Percentiles rank a stretch among this genome's conserved stretches.
phyloP scores from a whole-genome alignment of 2,329 filamentous ascomycete genomes.

The Neonectria ditissima region DNA sequence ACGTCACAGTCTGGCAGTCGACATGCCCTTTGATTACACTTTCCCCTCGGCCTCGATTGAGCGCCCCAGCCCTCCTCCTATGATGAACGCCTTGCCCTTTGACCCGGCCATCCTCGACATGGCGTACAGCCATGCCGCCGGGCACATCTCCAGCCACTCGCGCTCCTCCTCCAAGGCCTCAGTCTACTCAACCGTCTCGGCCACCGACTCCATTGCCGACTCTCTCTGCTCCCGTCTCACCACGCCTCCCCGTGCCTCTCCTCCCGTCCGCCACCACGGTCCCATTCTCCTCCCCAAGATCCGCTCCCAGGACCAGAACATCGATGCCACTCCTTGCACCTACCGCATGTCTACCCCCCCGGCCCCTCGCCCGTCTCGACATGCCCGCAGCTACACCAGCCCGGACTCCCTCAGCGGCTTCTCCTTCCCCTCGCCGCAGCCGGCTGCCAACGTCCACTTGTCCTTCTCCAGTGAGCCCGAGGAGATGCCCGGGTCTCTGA shows the following conservation, averaged over 20 bases:
- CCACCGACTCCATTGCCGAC: slow-evolving; percentile 66
- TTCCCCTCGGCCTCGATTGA: slow-evolving; percentile 58
- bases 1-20: slow-evolving; percentile 67
- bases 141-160: slow-evolving; percentile 61
- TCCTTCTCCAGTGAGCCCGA: slow-evolving; percentile 54
- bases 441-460: slow-evolving; percentile 48
- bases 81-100: slow-evolving; percentile 59
- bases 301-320: slow-evolving; percentile 83
- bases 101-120: slow-evolving; percentile 68
- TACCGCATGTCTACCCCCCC: slow-evolving; percentile 51
- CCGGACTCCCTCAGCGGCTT: slow-evolving; percentile 64
- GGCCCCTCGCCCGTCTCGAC: slow-evolving; percentile 53
- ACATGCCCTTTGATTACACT: slow-evolving; percentile 71
- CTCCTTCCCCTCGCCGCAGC: slow-evolving; percentile 46
- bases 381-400: slow-evolving; percentile 71
- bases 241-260: slow-evolving; percentile 73
- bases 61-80: slow-evolving; percentile 46
- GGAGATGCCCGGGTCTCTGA: slow-evolving; percentile 60
- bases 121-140: slow-evolving; percentile 54
- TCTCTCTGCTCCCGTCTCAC: slow-evolving; percentile 76
- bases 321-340: slow-evolving; percentile 66
- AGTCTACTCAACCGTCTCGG: slow-evolving; percentile 71
- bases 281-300: slow-evolving; percentile 88
- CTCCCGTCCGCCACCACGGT: slow-evolving; percentile 82
- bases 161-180: slow-evolving; percentile 75